phyloP scores from a whole-genome alignment of 495 filamentous ascomycete genomes.

The Pseudotulostoma volvatum region DNA sequence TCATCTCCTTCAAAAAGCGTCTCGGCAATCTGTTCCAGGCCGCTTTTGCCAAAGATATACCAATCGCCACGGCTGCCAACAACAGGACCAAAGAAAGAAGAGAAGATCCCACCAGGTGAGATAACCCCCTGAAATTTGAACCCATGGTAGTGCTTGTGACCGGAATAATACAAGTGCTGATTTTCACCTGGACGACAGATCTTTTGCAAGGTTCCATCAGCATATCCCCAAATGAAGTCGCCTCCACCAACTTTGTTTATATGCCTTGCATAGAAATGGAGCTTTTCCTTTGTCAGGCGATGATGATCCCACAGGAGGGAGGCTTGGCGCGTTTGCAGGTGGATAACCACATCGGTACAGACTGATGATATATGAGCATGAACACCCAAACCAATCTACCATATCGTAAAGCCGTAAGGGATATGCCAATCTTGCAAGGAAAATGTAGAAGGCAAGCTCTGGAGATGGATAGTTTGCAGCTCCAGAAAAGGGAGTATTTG shows the following conservation, averaged over 20 bases:
- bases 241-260: background rate
- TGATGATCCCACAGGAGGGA: background rate
- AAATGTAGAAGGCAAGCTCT: background rate
- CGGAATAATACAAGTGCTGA: background rate
- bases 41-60: background rate
- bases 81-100: background rate
- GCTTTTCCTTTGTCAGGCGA: background rate
- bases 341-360: background rate
- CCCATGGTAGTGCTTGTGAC: slow-evolving; percentile 1
- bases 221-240: background rate
- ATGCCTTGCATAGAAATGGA: background rate
- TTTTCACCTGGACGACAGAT: background rate
- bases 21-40: background rate
- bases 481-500: background rate
- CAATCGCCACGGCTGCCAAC: background rate
- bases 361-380: background rate
- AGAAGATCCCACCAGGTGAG: background rate
- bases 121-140: slow-evolving; percentile 1
- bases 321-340: background rate
- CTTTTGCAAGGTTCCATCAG: background rate
- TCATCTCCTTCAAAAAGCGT: background rate
- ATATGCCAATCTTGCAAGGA: background rate
- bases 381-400: background rate
- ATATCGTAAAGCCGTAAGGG: background rate
- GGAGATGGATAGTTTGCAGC: background rate